Percentiles rank a stretch among this genome's conserved stretches.
Conservation (phyloP, 2,329 filamentous ascomycete genomes). For the Cercospora sp. region DNA sequence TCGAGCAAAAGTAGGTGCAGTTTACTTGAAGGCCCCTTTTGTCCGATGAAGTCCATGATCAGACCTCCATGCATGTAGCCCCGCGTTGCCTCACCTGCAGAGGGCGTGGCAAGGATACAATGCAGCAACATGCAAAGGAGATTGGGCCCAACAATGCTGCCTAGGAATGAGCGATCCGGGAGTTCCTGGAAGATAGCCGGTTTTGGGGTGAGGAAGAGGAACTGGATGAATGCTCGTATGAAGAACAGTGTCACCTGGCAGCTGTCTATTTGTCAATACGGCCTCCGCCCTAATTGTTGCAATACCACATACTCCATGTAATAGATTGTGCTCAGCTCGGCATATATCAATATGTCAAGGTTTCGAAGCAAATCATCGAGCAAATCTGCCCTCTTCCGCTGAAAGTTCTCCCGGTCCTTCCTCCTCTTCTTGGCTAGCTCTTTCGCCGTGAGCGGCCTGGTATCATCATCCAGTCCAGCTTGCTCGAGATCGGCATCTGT, state of each 20-base stretch:
- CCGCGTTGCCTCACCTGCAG: constrained; percentile 50
- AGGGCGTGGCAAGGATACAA: constrained; percentile 42
- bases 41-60: constrained; percentile 65
- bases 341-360: constrained; percentile 61
- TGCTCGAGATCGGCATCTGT: neutral
- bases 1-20: constrained; percentile 56
- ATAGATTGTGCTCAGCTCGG: constrained; percentile 62
- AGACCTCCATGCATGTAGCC: constrained; percentile 63
- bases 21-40: constrained; percentile 58
- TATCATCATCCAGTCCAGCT: constrained; percentile 16
- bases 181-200: constrained; percentile 46
- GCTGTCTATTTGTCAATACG: constrained; percentile 36
- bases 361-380: constrained; percentile 59
- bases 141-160: constrained; percentile 56
- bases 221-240: constrained; percentile 56
- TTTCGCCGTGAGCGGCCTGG: constrained; percentile 24
- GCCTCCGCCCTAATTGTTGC: too few relatives aligned
- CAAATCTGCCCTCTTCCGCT: constrained; percentile 47
- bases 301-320: constrained; percentile 65
- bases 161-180: constrained; percentile 52
- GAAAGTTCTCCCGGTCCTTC: constrained; percentile 40
- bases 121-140: constrained; percentile 59
- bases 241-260: constrained; percentile 58
- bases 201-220: constrained; percentile 61
- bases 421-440: constrained; percentile 31